Conservation (phyloP, 108 stramenopile species). For the Pseudonitzschia pungens region DNA sequence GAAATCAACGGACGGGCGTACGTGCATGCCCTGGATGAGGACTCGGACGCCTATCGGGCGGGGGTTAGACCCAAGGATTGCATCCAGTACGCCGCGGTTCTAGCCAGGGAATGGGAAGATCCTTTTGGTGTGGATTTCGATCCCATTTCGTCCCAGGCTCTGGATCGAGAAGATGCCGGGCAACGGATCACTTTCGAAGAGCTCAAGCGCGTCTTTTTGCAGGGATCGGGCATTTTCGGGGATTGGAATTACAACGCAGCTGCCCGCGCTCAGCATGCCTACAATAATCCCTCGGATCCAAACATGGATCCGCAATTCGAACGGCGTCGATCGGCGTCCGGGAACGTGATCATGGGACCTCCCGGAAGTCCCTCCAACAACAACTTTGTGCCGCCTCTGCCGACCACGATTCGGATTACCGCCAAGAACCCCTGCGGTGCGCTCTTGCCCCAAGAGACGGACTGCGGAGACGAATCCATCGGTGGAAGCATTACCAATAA, state of each 20-base stretch:
- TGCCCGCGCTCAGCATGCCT: neutral
- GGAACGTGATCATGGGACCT: constrained; percentile 2
- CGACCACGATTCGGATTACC: constrained; percentile 2
- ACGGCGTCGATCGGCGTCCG: neutral
- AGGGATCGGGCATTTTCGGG: constrained; percentile 15
- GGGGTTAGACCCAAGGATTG: constrained; percentile 72
- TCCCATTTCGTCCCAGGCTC: constrained; percentile 43
- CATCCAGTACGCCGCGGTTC: constrained; percentile 77
- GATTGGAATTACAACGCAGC: neutral
- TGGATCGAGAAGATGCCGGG: constrained; percentile 70
- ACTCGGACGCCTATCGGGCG: constrained; percentile 44
- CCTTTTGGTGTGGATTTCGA: constrained; percentile 19
- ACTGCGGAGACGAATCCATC: neutral
- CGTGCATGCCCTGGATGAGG: constrained; percentile 59
- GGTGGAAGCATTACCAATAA: neutral
- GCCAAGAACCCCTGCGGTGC: constrained; percentile 10
- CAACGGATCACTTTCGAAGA: constrained; percentile 71
- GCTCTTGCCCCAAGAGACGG: neutral
- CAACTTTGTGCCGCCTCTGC: neutral
- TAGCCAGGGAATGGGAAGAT: constrained; percentile 39
- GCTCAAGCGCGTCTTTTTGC: constrained; percentile 39
- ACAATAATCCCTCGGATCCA: neutral
- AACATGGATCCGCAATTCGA: neutral
- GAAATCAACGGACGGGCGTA: constrained; percentile 82
- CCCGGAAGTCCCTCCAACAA: neutral